Conservation (phyloP, 306 rosid genomes). For the Gynostemma pentaphyllum region DNA sequence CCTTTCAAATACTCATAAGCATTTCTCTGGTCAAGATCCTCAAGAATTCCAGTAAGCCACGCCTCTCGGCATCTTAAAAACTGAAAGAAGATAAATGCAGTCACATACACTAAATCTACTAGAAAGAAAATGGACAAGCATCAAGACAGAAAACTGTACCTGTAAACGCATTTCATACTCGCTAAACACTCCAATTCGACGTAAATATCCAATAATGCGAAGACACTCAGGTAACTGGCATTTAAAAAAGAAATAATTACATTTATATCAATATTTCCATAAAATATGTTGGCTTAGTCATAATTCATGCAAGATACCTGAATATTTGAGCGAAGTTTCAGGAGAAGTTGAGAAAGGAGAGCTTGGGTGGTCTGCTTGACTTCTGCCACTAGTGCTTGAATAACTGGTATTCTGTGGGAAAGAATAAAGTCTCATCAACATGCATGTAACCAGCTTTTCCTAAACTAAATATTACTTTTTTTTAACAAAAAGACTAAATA, state of each 20-base stretch:
- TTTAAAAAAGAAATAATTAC: constrained; percentile 13
- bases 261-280: constrained; percentile 7
- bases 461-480: not conserved
- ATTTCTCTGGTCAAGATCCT: constrained; percentile 83
- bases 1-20: constrained; percentile 85
- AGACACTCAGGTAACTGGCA: constrained; percentile 91
- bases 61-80: constrained; percentile 95
- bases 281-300: constrained; percentile 7
- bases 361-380: constrained; percentile 87
- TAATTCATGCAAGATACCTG: constrained; percentile 41
- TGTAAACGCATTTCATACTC: constrained; percentile 96
- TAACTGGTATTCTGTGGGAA: constrained; percentile 48
- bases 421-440: constrained; percentile 6
- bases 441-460: constrained; percentile 5
- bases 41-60: constrained; percentile 91
- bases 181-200: constrained; percentile 84
- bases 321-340: constrained; percentile 93
- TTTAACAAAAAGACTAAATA: not conserved
- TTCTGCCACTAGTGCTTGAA: constrained; percentile 84
- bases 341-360: constrained; percentile 95
- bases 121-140: not conserved
- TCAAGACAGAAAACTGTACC: constrained; percentile 23
- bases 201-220: constrained; percentile 85
- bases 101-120: not conserved
- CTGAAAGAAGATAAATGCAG: constrained; percentile 30